A percentile compares a stretch with the other conserved stretches of the same genome.
Conservation (phyloP, 768 basidiomycete genomes). For the Postia placenta region DNA sequence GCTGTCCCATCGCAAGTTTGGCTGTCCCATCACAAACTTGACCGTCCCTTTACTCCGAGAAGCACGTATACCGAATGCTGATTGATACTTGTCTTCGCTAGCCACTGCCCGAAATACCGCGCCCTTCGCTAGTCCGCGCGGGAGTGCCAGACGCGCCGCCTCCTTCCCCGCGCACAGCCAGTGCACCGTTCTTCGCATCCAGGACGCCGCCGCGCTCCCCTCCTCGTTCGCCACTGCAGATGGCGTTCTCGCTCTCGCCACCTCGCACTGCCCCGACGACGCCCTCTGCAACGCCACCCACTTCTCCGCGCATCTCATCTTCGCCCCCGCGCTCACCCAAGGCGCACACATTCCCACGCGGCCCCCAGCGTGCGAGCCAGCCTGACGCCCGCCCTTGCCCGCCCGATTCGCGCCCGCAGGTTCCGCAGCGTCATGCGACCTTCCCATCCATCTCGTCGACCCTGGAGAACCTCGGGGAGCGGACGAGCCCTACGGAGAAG, state of each 20-base stretch:
- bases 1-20: too few relatives aligned
- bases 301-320: conserved; percentile 7
- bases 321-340: conserved; percentile 8
- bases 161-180: background rate
- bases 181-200: background rate
- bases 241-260: conserved; percentile 10
- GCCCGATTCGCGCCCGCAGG: background rate
- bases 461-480: conserved; percentile 20
- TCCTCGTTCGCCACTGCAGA: conserved; percentile 4
- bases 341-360: conserved; percentile 3
- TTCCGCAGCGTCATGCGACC: conserved; percentile 14
- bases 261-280: conserved; percentile 3
- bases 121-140: conserved; percentile 1
- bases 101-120: conserved; percentile 2
- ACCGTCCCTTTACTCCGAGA: background rate
- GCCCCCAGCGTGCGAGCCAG: background rate
- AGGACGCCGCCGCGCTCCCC: conserved; percentile 1
- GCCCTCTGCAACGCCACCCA: conserved; percentile 6
- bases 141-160: conserved; percentile 3
- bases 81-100: background rate
- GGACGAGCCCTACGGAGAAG: conserved; percentile 18
- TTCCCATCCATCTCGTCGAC: conserved; percentile 25
- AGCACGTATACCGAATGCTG: too few relatives aligned
- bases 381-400: background rate
- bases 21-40: too few relatives aligned